These are phyloP conservation scores for Tricladium varicosporioides DNA, from an alignment of 2,329 filamentous ascomycete genomes.

Conservation along the genomic window DNA sequence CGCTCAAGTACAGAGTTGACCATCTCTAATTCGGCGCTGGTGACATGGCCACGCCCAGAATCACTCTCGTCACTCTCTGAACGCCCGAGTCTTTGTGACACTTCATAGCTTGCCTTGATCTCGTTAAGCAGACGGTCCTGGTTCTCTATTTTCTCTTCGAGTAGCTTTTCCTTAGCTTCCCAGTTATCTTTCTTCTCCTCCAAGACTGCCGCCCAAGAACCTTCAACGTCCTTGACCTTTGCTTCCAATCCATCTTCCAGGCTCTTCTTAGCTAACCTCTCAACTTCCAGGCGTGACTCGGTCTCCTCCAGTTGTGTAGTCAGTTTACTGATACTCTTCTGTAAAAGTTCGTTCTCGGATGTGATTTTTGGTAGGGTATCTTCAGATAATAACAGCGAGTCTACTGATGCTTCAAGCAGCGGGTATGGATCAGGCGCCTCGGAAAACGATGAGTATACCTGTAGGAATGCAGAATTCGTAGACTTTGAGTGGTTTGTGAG, in stretches of 20 bases:
- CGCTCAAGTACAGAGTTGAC: constrained; percentile 88
- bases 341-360: constrained; percentile 86
- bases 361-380: constrained; percentile 87
- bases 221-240: constrained; percentile 85
- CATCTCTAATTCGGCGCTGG: constrained; percentile 90
- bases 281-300: constrained; percentile 76
- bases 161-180: constrained; percentile 84
- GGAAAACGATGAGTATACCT: constrained; percentile 87
- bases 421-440: constrained; percentile 97
- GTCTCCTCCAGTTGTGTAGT: constrained; percentile 80
- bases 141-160: constrained; percentile 92
- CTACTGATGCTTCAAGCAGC: constrained; percentile 91
- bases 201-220: constrained; percentile 84
- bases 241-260: constrained; percentile 75
- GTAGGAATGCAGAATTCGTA: constrained; percentile 88
- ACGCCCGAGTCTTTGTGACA: constrained; percentile 82
- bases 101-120: constrained; percentile 95
- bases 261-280: constrained; percentile 69
- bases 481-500: constrained; percentile 95
- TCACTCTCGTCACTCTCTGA: constrained; percentile 61
- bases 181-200: constrained; percentile 96
- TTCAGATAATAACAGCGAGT: constrained; percentile 87
- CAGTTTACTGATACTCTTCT: constrained; percentile 71
- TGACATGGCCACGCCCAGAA: constrained; percentile 61
- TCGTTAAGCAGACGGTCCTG: constrained; percentile 91